phyloP scores from a whole-genome alignment of 2,329 filamentous ascomycete genomes.

The Paecilomyces variotii region DNA sequence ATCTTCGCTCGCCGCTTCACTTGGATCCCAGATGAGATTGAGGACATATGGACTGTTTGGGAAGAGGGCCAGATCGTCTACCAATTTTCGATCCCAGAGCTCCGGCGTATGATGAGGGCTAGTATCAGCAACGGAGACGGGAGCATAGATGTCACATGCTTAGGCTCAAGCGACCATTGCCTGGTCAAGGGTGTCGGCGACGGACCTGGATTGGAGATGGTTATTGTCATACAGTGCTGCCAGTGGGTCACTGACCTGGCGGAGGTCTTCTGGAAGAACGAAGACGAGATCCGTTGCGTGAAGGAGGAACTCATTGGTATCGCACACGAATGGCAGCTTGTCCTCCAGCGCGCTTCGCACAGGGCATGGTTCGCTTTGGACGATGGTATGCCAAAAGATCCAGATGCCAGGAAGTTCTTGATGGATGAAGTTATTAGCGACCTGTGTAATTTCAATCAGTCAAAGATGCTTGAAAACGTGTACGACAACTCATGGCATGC shows the following conservation, averaged over 20 bases:
- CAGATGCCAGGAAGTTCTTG: slow-evolving; percentile 6
- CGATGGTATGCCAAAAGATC: slow-evolving; percentile 9
- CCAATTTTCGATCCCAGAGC: slow-evolving; percentile 12
- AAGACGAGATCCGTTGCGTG: background rate
- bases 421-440: slow-evolving; percentile 14
- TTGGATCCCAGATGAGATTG: slow-evolving; percentile 13
- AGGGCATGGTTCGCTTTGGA: slow-evolving; percentile 20
- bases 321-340: slow-evolving; percentile 16
- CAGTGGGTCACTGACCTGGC: slow-evolving; percentile 23
- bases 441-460: slow-evolving; percentile 15
- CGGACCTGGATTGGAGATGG: slow-evolving; percentile 24
- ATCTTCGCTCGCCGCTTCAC: slow-evolving; percentile 20
- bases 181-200: slow-evolving; percentile 10
- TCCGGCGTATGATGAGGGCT: slow-evolving; percentile 13
- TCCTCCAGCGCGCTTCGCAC: slow-evolving; percentile 18
- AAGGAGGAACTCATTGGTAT: slow-evolving; percentile 7
- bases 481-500: slow-evolving; percentile 8
- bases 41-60: slow-evolving; percentile 20
- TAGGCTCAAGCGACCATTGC: slow-evolving; percentile 15
- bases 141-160: slow-evolving; percentile 14
- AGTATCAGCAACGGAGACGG: slow-evolving; percentile 10
- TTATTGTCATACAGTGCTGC: slow-evolving; percentile 20
- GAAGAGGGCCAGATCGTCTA: slow-evolving; percentile 16
- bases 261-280: slow-evolving; percentile 12
- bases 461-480: slow-evolving; percentile 9